Percentiles rank a stretch among this genome's conserved stretches.
phyloP scores from a whole-genome alignment of 75 land plant species.

The Adiantum capillusveneris region DNA sequence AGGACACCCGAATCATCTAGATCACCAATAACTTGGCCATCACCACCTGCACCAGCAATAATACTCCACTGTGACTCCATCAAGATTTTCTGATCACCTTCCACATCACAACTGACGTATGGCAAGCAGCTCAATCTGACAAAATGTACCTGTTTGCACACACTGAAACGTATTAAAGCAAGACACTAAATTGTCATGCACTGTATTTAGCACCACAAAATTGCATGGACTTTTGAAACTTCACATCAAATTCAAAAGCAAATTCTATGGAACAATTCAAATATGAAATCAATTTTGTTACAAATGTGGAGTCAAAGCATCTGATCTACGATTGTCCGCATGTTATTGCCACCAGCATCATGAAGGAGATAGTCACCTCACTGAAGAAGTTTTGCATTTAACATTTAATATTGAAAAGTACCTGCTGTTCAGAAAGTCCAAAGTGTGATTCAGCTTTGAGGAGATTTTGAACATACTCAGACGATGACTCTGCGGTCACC shows the following conservation, averaged over 20 bases:
- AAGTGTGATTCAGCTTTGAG: neutral
- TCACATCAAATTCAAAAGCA: no score
- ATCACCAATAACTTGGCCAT: neutral
- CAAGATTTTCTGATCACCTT: slow-evolving; percentile 2
- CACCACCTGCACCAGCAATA: neutral
- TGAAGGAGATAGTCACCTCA: no score
- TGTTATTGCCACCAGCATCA: no score
- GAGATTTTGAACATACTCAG: neutral
- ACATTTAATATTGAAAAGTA: no score
- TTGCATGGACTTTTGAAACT: no score
- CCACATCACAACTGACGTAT: neutral
- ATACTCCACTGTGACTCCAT: slow-evolving; percentile 1
- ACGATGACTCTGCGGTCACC: neutral
- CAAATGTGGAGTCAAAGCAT: no score
- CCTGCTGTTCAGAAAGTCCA: slow-evolving; percentile 5
- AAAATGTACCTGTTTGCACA: slow-evolving; percentile 1
- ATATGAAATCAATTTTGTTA: no score
- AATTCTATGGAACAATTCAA: no score
- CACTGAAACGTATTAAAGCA: neutral
- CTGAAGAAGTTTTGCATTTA: no score
- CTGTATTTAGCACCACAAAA: no score
- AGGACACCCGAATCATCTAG: slow-evolving; percentile 1
- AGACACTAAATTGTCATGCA: neutral
- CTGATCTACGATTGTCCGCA: no score
- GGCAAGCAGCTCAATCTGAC: neutral